Conservation (phyloP, 2,329 filamentous ascomycete species). For the Sodiomyces alkalinus region DNA sequence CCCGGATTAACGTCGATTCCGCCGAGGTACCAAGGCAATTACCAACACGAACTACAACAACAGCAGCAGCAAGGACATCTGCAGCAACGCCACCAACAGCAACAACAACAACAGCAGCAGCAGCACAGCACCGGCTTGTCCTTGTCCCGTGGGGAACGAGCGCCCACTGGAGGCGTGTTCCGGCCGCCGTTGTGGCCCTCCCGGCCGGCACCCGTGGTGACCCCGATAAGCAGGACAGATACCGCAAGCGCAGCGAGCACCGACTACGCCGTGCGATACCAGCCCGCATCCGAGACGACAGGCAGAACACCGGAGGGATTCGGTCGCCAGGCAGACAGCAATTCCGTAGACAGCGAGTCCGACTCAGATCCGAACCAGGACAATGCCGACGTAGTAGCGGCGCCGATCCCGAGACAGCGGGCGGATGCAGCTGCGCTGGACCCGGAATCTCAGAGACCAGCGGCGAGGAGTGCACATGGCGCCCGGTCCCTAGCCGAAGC, state of each 20-base stretch:
- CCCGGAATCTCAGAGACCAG: slow-evolving; percentile 13
- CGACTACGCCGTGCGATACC: slow-evolving; percentile 47
- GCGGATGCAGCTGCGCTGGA: slow-evolving; percentile 9
- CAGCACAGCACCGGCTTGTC: slow-evolving; percentile 2
- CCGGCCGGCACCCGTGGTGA: slow-evolving; percentile 37
- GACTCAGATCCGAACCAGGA: not conserved
- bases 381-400: slow-evolving; percentile 10
- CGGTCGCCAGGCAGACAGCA: slow-evolving; percentile 8
- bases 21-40: slow-evolving; percentile 16
- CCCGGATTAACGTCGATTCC: slow-evolving; percentile 24
- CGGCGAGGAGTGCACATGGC: no score
- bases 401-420: slow-evolving; percentile 5
- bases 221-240: slow-evolving; percentile 45
- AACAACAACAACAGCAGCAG: slow-evolving; percentile 1
- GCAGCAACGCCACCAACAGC: slow-evolving; percentile 1
- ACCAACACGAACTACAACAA: not conserved
- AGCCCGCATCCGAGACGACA: slow-evolving; percentile 37
- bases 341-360: not conserved
- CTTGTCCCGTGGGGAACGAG: no score
- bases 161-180: slow-evolving; percentile 18
- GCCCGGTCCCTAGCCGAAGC: slow-evolving; percentile 17
- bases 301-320: slow-evolving; percentile 28
- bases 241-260: slow-evolving; percentile 50
- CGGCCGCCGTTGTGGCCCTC: slow-evolving; percentile 39
- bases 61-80: slow-evolving; percentile 1